These are phyloP conservation scores for Bretziella fagacearum DNA, from an alignment of 2,329 filamentous ascomycete genomes.

Conservation along the genomic window DNA sequence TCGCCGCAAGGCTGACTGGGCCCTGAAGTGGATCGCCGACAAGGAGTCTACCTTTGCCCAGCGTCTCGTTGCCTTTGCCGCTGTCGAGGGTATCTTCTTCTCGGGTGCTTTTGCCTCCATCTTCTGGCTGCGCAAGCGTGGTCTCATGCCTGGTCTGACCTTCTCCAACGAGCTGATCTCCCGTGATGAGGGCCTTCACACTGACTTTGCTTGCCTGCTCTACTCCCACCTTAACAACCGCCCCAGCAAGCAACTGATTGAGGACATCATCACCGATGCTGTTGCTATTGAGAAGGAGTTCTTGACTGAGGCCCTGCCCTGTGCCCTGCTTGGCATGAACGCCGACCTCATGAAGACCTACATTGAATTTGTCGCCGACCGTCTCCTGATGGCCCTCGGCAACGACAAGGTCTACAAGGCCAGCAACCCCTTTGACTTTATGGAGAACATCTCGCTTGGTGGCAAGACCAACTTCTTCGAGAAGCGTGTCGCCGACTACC, in stretches of 20 bases:
- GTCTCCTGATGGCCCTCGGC: slow-evolving; percentile 79
- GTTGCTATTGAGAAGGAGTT: slow-evolving; percentile 96
- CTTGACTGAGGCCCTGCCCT: slow-evolving; percentile 85
- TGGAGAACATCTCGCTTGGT: slow-evolving; percentile 98
- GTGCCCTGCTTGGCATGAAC: slow-evolving; percentile 94
- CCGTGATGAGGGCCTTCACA: slow-evolving; percentile 97
- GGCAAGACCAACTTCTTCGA: slow-evolving; percentile 99
- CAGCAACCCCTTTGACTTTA: slow-evolving; percentile 97
- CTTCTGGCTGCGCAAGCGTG: slow-evolving; percentile 99
- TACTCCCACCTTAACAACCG: slow-evolving; percentile 96
- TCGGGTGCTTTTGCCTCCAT: slow-evolving; percentile 95
- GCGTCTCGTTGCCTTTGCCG: slow-evolving; percentile 90
- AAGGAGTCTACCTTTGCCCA: slow-evolving; percentile 87
- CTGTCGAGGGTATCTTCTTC: slow-evolving; percentile 99
- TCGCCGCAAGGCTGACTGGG: slow-evolving; percentile 97
- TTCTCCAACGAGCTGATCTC: slow-evolving; percentile 99
- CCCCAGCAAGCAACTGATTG: slow-evolving; percentile 62
- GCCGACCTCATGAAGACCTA: slow-evolving; percentile 96
- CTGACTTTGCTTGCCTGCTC: slow-evolving; percentile 92
- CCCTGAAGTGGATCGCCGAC: slow-evolving; percentile 85
- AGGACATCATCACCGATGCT: slow-evolving; percentile 84
- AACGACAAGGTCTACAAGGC: slow-evolving; percentile 88
- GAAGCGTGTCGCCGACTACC: slow-evolving; percentile 98
- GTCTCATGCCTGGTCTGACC: slow-evolving; percentile 92
- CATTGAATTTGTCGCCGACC: slow-evolving; percentile 98